Percentiles rank a stretch among this genome's conserved stretches.
Evolutionary conservation across 768 basidiomycete species (phyloP).

Genomic region (Pleurotus djamor): DNA sequence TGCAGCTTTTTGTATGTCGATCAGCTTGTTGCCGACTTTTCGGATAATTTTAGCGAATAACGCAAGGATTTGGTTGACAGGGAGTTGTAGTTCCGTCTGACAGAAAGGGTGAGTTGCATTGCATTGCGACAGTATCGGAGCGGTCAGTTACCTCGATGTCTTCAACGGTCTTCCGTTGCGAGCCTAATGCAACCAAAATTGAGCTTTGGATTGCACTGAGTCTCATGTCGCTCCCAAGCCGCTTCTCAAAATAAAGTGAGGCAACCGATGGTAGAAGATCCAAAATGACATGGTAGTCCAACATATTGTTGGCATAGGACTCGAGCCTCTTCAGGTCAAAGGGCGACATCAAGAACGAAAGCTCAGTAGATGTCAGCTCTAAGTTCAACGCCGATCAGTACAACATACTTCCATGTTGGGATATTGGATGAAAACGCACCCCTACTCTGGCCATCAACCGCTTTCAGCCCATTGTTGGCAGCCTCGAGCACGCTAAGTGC

Average conservation of each 20-base stretch:
- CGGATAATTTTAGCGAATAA: slow-evolving; percentile 89
- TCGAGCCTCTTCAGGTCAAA: slow-evolving; percentile 96
- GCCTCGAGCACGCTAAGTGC: slow-evolving; percentile 89
- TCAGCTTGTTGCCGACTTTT: slow-evolving; percentile 74
- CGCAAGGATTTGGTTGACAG: slow-evolving; percentile 85
- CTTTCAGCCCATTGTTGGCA: slow-evolving; percentile 60
- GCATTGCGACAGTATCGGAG: not conserved
- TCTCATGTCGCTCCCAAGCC: slow-evolving; percentile 60
- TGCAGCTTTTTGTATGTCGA: slow-evolving; percentile 77
- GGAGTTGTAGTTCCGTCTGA: slow-evolving; percentile 77
- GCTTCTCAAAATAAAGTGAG: slow-evolving; percentile 80
- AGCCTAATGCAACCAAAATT: slow-evolving; percentile 84
- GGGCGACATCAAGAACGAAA: slow-evolving; percentile 72
- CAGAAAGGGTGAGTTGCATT: not conserved
- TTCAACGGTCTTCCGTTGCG: slow-evolving; percentile 89
- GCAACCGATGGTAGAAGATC: slow-evolving; percentile 86
- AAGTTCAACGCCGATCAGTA: not conserved
- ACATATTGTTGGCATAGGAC: slow-evolving; percentile 92
- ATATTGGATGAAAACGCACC: slow-evolving; percentile 19
- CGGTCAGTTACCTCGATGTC: slow-evolving; percentile 66
- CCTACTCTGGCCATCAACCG: slow-evolving; percentile 33
- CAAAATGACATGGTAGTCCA: slow-evolving; percentile 95
- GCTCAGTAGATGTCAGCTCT: slow-evolving; percentile 34
- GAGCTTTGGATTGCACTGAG: slow-evolving; percentile 90
- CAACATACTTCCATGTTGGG: not conserved